Evolutionary conservation across 495 filamentous ascomycete genomes (phyloP).

Genomic region (Talaromyces nanjingensis): DNA sequence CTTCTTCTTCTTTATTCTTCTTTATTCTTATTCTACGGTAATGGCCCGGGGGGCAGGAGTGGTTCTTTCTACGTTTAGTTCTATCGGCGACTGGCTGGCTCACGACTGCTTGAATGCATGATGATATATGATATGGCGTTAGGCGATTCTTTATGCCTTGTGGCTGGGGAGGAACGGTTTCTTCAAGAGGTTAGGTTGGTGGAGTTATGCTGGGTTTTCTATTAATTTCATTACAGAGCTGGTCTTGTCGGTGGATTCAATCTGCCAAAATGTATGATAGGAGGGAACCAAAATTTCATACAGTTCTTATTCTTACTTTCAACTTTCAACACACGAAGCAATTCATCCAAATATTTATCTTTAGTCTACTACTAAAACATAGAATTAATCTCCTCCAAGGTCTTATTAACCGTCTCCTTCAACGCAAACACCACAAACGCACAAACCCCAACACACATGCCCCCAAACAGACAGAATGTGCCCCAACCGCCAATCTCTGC

Average conservation of each 20-base stretch:
- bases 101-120: background rate
- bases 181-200: background rate
- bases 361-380: constrained; percentile 41
- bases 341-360: background rate
- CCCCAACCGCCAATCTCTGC: constrained; percentile 37
- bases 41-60: background rate
- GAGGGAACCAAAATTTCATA: background rate
- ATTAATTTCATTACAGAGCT: background rate
- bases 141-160: background rate
- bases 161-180: background rate
- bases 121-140: background rate
- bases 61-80: background rate
- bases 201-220: background rate
- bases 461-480: constrained; percentile 44
- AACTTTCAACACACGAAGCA: background rate
- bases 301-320: background rate
- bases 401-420: constrained; percentile 62
- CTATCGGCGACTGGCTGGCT: background rate
- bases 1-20: background rate
- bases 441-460: constrained; percentile 31
- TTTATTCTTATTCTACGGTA: background rate
- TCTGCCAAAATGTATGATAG: constrained; percentile 1
- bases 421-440: constrained; percentile 38
- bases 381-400: constrained; percentile 62
- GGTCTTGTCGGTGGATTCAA: background rate